These are phyloP conservation scores for Xanthoceras sorbifolium DNA, from an alignment of 345 rosid genomes.

Conservation along the genomic window DNA sequence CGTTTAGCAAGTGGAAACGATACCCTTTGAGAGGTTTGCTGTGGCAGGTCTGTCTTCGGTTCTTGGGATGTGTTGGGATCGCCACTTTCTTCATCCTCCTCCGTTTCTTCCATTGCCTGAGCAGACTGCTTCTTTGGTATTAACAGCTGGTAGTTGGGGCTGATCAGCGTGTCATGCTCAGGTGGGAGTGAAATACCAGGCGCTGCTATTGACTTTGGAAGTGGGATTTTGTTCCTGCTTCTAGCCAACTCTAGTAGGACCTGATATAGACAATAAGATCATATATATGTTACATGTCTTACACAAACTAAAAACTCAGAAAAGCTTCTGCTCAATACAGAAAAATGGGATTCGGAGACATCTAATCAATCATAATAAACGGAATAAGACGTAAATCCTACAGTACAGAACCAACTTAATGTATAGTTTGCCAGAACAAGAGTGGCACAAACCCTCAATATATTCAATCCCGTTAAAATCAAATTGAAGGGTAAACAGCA, in stretches of 20 bases:
- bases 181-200: conserved; percentile 84
- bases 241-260: conserved; percentile 78
- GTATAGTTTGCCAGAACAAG: background rate
- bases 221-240: conserved; percentile 78
- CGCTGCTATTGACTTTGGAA: conserved; percentile 73
- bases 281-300: background rate
- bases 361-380: background rate
- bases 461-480: background rate
- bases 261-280: conserved; percentile 32
- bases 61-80: conserved; percentile 59
- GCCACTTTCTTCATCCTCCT: conserved; percentile 68
- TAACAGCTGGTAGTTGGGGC: conserved; percentile 78
- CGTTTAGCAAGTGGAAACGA: conserved; percentile 72
- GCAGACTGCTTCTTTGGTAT: conserved; percentile 59
- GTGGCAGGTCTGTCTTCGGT: conserved; percentile 46
- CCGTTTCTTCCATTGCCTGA: conserved; percentile 66
- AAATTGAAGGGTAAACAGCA: background rate
- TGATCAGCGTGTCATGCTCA: conserved; percentile 75
- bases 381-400: background rate
- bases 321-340: background rate
- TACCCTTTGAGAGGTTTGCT: conserved; percentile 55
- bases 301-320: background rate
- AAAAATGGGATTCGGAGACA: background rate
- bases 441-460: background rate
- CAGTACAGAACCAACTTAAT: background rate